phyloP scores from a whole-genome alignment of 2,329 filamentous ascomycete genomes.

The Endothia cerciana region DNA sequence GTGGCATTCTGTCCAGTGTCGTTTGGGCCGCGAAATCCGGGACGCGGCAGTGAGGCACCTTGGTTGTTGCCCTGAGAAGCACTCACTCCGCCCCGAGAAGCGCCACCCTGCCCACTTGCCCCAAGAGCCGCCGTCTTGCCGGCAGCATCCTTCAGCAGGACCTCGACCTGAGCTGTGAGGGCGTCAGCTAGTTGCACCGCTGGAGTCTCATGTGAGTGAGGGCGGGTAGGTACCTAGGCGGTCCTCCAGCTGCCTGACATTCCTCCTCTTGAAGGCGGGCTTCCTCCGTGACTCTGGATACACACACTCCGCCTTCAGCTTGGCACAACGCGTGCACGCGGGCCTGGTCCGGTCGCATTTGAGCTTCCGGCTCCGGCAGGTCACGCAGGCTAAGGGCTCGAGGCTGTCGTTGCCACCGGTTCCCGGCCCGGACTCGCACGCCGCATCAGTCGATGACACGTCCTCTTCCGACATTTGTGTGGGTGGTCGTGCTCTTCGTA shows the following conservation, averaged over 20 bases:
- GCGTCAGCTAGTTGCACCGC: slow-evolving; percentile 4
- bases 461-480: slow-evolving; percentile 32
- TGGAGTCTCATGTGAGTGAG: neutral
- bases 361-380: slow-evolving; percentile 83
- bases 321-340: slow-evolving; percentile 77
- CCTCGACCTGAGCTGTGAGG: slow-evolving; percentile 76
- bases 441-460: slow-evolving; percentile 21
- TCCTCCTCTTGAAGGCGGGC: slow-evolving; percentile 83
- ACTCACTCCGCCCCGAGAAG: slow-evolving; percentile 32
- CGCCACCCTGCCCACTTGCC: slow-evolving; percentile 19
- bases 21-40: neutral
- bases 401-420: slow-evolving; percentile 22
- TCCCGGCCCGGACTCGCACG: slow-evolving; percentile 20
- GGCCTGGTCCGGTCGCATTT: slow-evolving; percentile 84
- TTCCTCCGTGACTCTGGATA: slow-evolving; percentile 91
- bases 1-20: neutral
- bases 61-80: slow-evolving; percentile 32
- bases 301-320: slow-evolving; percentile 75
- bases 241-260: slow-evolving; percentile 88
- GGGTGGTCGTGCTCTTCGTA: neutral
- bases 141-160: slow-evolving; percentile 70
- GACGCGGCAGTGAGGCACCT: neutral
- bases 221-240: slow-evolving; percentile 67
- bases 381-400: slow-evolving; percentile 74
- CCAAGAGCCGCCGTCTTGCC: slow-evolving; percentile 31